Base-by-base conservation (phyloP, 2,329 filamentous ascomycete genomes). In the Lachnellula suecica region DNA sequence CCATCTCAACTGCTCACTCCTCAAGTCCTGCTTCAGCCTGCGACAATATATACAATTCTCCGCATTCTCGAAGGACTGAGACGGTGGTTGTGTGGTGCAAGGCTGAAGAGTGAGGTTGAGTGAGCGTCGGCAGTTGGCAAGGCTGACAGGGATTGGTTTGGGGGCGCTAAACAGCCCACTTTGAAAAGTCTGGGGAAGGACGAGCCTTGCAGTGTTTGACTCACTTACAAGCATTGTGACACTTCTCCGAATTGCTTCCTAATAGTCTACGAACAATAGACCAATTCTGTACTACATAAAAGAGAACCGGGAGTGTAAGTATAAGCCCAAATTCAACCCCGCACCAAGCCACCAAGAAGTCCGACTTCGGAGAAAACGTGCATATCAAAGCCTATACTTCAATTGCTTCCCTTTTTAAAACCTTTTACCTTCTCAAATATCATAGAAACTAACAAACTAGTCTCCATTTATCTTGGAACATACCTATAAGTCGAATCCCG, bases 1-100 rank as follows among this genome's bases (percentile, higher is more conserved):
- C 68, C 73, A 75, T 76, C 60, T 61, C 57, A 44, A 42, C 15
- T 24, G 35, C 38, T 54, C 47, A 44, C 49, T 52, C 47, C 45
- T 19, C 25, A 47, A 51, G 20, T 44, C 27, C 46, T 44, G 41
- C 15, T 41, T 31, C 24, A 29, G 34, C 13, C 10, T 31, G 29
- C 34, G 15, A 23, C 19, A 13, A 37, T 37, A 29, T 45, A 9
- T 27, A 45, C 19, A 23, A 22, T 31, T 41, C 7, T n/a, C 22
- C 19, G 11, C 48, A 44, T 51, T 23, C 3, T 46, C 41, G 15
- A 20, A 9, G 13, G 22, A 6, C n/a, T 17, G 20, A 47, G 29
- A 20, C 11, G 38, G 24, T 22, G 15, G 29, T 19, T 11, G 34
- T 13, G 7, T 4, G 22, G 6, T 44, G 35, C 51, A 25, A 53